Percentiles rank a stretch among this genome's conserved stretches.
These are phyloP conservation scores for Aspergillus sclerotialis DNA, from an alignment of 2,329 filamentous ascomycete species.

Conservation along the genomic window DNA sequence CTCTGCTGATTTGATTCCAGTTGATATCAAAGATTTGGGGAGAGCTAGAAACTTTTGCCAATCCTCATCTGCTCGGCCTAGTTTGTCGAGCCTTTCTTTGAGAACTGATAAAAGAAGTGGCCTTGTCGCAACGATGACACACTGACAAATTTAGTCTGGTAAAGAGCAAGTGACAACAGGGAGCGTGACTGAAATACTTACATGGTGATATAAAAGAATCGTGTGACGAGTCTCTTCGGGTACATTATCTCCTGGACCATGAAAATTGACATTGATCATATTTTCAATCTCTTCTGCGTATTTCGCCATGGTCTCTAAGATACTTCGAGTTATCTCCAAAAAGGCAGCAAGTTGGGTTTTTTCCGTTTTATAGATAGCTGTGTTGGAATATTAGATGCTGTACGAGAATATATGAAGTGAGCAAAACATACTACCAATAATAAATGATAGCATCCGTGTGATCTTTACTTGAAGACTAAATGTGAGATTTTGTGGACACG, in stretches of 20 bases:
- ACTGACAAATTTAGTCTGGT: conserved; percentile 23
- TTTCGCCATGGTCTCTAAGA: conserved; percentile 29
- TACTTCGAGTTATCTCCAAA: conserved; percentile 29
- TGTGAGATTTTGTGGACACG: conserved; percentile 20
- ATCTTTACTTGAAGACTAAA: conserved; percentile 31
- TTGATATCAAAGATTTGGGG: conserved; percentile 31
- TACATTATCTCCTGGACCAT: conserved; percentile 30
- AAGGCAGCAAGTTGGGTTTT: conserved; percentile 28
- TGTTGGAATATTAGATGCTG: not conserved
- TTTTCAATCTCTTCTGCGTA: conserved; percentile 35
- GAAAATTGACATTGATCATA: conserved; percentile 27
- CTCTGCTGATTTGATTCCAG: conserved; percentile 35
- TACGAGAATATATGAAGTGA: not conserved
- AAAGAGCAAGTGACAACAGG: not conserved
- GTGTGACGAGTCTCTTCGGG: conserved; percentile 33
- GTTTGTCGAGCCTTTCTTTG: conserved; percentile 28
- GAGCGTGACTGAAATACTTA: conserved; percentile 7
- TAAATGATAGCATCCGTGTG: conserved; percentile 28
- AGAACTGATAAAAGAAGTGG: conserved; percentile 34
- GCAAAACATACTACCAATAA: conserved; percentile 27
- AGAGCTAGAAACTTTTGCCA: conserved; percentile 26
- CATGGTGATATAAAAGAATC: conserved; percentile 35
- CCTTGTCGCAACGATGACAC: conserved; percentile 34
- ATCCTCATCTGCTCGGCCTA: conserved; percentile 19
- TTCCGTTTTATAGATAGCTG: conserved; percentile 31